These are phyloP conservation scores for Aspergillus tubingensis DNA, from an alignment of 2,329 filamentous ascomycete genomes.

Conservation along the genomic window DNA sequence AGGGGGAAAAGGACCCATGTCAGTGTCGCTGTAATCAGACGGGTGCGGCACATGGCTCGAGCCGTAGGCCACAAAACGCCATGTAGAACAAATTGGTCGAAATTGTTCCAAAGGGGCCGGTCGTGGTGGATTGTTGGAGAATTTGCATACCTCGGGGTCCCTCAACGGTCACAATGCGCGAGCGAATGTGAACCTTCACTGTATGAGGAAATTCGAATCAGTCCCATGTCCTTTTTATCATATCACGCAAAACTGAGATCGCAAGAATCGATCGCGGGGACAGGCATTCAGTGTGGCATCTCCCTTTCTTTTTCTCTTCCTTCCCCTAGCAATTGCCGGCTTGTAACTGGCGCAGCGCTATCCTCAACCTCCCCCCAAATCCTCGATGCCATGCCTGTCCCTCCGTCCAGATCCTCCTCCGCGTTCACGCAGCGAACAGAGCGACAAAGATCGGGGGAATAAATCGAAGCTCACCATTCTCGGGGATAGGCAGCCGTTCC, in stretches of 20 bases:
- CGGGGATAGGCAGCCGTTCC: slow-evolving; percentile 92
- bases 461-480: slow-evolving; percentile 76
- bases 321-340: not conserved
- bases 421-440: slow-evolving; percentile 22
- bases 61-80: not conserved
- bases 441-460: slow-evolving; percentile 30
- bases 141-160: slow-evolving; percentile 76
- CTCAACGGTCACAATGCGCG: slow-evolving; percentile 93
- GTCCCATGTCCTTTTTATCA: slow-evolving; percentile 17
- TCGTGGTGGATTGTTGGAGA: slow-evolving; percentile 2
- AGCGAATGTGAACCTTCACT: slow-evolving; percentile 99
- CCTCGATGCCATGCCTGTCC: slow-evolving; percentile 8
- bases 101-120: not conserved
- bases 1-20: slow-evolving; percentile 12
- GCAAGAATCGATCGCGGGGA: slow-evolving; percentile 7
- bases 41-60: not conserved
- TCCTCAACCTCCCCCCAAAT: not conserved
- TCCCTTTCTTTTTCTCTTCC: not conserved
- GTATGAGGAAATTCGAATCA: slow-evolving; percentile 40
- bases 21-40: slow-evolving; percentile 19
- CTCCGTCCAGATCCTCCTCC: slow-evolving; percentile 10
- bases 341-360: slow-evolving; percentile 10
- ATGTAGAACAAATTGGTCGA: not conserved
- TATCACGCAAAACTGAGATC: slow-evolving; percentile 3
- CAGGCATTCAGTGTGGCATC: slow-evolving; percentile 9